phyloP scores from a whole-genome alignment of 345 rosid genomes.

The Acer negundo region DNA sequence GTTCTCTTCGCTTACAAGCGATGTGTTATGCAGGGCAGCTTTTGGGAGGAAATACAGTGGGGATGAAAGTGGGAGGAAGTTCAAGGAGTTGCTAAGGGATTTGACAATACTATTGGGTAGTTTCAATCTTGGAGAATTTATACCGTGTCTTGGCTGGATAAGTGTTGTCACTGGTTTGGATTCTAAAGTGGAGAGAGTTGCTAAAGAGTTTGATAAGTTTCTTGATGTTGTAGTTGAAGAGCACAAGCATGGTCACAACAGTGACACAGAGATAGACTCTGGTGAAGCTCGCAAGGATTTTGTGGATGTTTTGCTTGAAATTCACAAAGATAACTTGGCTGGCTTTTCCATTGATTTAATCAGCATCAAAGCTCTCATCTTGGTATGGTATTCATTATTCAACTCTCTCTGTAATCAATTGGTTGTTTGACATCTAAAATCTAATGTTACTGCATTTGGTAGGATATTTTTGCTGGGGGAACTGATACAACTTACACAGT shows the following conservation, averaged over 20 bases:
- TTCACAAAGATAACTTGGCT: conserved; percentile 31
- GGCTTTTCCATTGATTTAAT: conserved; percentile 31
- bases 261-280: too few relatives aligned
- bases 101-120: background rate
- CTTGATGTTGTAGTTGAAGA: conserved; percentile 13
- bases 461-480: conserved; percentile 51
- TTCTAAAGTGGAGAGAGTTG: conserved; percentile 13
- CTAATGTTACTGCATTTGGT: background rate
- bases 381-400: conserved; percentile 33
- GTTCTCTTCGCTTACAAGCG: conserved; percentile 2
- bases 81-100: conserved; percentile 7
- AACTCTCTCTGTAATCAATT: background rate
- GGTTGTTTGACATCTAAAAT: background rate
- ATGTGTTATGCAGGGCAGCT: conserved; percentile 19
- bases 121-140: background rate
- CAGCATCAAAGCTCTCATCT: conserved; percentile 42
- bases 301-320: conserved; percentile 32
- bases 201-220: conserved; percentile 14
- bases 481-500: conserved; percentile 24
- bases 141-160: conserved; percentile 24
- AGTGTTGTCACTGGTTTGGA: conserved; percentile 4
- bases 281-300: conserved; percentile 20
- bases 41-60: conserved; percentile 19
- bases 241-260: background rate
- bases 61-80: conserved; percentile 4